Evolutionary conservation across 768 basidiomycete species (phyloP).

Genomic region (Kwoniella europaea): DNA sequence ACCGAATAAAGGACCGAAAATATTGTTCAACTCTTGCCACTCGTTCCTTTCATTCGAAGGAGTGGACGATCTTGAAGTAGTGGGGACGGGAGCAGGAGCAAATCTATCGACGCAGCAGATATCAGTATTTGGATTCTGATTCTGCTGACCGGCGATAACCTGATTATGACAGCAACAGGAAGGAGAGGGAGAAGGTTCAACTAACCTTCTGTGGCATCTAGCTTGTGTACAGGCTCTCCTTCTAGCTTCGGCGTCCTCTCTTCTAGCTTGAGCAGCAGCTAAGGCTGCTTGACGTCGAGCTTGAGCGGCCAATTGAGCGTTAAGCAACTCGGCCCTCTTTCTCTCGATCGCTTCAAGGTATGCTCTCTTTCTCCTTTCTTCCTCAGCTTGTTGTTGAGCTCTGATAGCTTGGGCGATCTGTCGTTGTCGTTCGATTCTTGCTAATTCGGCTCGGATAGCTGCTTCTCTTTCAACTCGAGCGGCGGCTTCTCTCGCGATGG

Average conservation of each 20-base stretch:
- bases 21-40: slow-evolving; percentile 33
- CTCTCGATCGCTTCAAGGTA: slow-evolving; percentile 14
- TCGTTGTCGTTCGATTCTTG: slow-evolving; percentile 18
- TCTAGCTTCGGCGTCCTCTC: slow-evolving; percentile 4
- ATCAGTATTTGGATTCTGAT: slow-evolving; percentile 3
- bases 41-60: slow-evolving; percentile 13
- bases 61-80: background rate
- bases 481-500: slow-evolving; percentile 19
- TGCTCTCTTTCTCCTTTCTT: slow-evolving; percentile 10
- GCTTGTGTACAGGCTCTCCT: slow-evolving; percentile 6
- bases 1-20: slow-evolving; percentile 41
- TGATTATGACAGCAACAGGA: slow-evolving; percentile 4
- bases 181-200: slow-evolving; percentile 14
- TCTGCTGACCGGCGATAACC: background rate
- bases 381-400: slow-evolving; percentile 19
- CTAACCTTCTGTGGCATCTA: slow-evolving; percentile 31
- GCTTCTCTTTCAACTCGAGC: slow-evolving; percentile 31
- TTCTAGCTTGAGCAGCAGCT: slow-evolving; percentile 4
- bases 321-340: slow-evolving; percentile 5
- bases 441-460: slow-evolving; percentile 23
- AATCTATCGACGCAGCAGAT: slow-evolving; percentile 7
- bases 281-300: slow-evolving; percentile 15
- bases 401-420: slow-evolving; percentile 15
- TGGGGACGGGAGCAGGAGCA: slow-evolving; percentile 15
- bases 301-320: slow-evolving; percentile 10